A percentile compares a stretch with the other conserved stretches of the same genome.
These are phyloP conservation scores for Russula dissimulans DNA, from an alignment of 768 basidiomycete species.

Conservation along the genomic window DNA sequence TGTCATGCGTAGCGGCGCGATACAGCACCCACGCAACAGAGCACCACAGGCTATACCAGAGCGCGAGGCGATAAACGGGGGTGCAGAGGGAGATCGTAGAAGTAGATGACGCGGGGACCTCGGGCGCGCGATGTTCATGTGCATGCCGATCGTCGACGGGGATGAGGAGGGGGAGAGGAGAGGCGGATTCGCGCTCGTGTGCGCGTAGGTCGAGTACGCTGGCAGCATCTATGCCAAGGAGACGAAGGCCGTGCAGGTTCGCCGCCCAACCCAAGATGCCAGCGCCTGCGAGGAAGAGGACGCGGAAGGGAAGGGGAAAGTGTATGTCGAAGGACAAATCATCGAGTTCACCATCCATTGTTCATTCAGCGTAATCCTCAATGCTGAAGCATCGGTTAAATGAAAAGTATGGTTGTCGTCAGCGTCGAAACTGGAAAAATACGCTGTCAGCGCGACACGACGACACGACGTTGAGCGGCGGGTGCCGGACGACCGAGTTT, in stretches of 20 bases:
- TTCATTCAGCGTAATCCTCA: not conserved
- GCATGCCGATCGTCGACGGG: slow-evolving; percentile 16
- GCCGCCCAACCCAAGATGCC: slow-evolving; percentile 88
- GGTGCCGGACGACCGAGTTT: no score
- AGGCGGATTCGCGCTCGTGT: not conserved
- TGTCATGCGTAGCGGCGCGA: slow-evolving; percentile 47
- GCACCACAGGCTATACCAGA: slow-evolving; percentile 51
- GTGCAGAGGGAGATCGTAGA: slow-evolving; percentile 39
- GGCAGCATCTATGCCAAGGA: slow-evolving; percentile 64
- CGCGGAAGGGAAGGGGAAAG: slow-evolving; percentile 90
- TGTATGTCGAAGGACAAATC: slow-evolving; percentile 42
- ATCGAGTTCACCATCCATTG: slow-evolving; percentile 23
- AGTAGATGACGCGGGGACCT: slow-evolving; percentile 24
- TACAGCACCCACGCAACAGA: slow-evolving; percentile 62
- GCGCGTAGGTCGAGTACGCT: slow-evolving; percentile 53
- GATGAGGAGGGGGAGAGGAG: slow-evolving; percentile 24
- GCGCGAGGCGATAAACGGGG: slow-evolving; percentile 60
- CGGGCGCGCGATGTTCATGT: slow-evolving; percentile 23
- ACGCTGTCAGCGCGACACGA: no score
- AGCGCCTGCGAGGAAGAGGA: slow-evolving; percentile 65
- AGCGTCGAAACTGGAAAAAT: no score
- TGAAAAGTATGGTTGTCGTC: no score
- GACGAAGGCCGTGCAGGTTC: slow-evolving; percentile 78
- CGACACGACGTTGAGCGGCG: no score
- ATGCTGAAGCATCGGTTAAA: not conserved